Conservation (phyloP, 2,329 filamentous ascomycete species). For the Colletotrichum aenigma region DNA sequence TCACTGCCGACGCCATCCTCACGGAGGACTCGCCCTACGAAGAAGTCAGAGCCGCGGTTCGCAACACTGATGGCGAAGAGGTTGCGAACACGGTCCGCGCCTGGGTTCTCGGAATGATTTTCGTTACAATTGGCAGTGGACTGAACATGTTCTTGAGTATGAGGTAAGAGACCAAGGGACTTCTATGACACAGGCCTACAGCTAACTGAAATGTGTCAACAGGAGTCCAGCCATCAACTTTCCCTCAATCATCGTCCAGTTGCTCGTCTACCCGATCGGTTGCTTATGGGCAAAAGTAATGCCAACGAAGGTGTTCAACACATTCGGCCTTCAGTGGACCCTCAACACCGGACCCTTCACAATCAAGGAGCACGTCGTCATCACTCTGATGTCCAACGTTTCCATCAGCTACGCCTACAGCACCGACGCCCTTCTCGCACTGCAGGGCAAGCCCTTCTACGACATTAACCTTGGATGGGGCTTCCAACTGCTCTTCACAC, state of each 20-base stretch:
- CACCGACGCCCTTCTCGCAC: constrained; percentile 42
- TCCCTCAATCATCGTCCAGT: constrained; percentile 36
- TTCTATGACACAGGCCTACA: fast-evolving
- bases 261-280: constrained; percentile 49
- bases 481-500: constrained; percentile 60
- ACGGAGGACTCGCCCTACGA: constrained; percentile 42
- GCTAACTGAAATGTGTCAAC: background rate
- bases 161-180: background rate
- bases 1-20: constrained; percentile 33
- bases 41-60: constrained; percentile 24
- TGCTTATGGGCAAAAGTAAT: constrained; percentile 45
- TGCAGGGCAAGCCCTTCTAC: constrained; percentile 48
- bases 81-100: constrained; percentile 41
- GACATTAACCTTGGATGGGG: constrained; percentile 54
- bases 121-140: constrained; percentile 47
- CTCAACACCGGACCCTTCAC: constrained; percentile 48
- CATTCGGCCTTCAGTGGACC: constrained; percentile 35
- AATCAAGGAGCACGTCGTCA: constrained; percentile 53
- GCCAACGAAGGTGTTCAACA: constrained; percentile 43
- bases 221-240: constrained; percentile 31
- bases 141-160: constrained; percentile 17
- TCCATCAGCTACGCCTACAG: constrained; percentile 52
- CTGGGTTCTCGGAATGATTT: constrained; percentile 48
- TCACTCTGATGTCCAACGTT: constrained; percentile 54
- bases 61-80: constrained; percentile 18